Base-by-base conservation (phyloP, 2,329 filamentous ascomycete genomes). In the Beauveria bassiana region DNA sequence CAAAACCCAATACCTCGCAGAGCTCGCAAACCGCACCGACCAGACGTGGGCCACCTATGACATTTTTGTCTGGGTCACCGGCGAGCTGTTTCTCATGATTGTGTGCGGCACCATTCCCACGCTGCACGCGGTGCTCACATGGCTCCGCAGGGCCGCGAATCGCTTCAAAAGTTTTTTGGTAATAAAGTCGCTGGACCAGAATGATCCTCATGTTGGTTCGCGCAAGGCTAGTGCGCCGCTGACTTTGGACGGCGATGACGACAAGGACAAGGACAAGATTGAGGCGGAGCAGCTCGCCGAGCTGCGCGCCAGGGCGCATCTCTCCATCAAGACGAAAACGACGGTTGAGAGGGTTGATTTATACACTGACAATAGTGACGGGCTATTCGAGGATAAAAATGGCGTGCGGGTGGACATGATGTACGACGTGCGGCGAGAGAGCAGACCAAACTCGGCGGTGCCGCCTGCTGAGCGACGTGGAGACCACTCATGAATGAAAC, bases 81-180 rank as follows among this genome's bases (percentile, higher is more conserved):
- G 58, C 46, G 66, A 68, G 62, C 60, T 68, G 18, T 68, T 68
- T 60, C 59, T 68, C 50, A 66, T 68, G 62, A 66, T 68, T 50
- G 63, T 68, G 12, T 68, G 66, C 47, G 63, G 66, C 38, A 64
- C 65, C 1, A 60, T 67, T 12, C 66, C 66, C 8, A 64, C 65
- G 14, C 58, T 68, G 12, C 63, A 64, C 22, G 59, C 63, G 3
- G 62, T 67, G 22, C 56, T 67, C 6, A 31, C 38, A 28, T 66
- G 61, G 57, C 47, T 61, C 40, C 65, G 62, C 24, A n/a, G 12
- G 3, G 54, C 57, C 26, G 58, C 61, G 2, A 43, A 51, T n/a
- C 54, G 50, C 43, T 46, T 64, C 49, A 46, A 34, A 20, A 61
- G 59, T 43, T 22, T 22, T 2, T 22, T 22, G 20, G 20, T 22